These are phyloP conservation scores for Agaricales sp. DNA, from an alignment of 1,284 basidiomycete species.

Conservation along the genomic window DNA sequence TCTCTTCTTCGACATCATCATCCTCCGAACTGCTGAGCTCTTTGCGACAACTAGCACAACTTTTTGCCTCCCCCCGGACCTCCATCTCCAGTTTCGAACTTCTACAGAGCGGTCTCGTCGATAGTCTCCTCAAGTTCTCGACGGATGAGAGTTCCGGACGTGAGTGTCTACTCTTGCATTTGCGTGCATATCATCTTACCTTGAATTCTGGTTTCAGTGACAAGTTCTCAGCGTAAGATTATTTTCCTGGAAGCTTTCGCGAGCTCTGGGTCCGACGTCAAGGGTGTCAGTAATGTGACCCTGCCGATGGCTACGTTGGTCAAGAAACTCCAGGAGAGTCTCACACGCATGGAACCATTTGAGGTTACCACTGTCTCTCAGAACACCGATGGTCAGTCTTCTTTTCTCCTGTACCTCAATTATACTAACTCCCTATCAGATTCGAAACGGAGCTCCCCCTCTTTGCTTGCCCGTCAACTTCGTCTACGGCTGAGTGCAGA, in stretches of 20 bases:
- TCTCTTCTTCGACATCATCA: slow-evolving; percentile 44
- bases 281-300: slow-evolving; percentile 30
- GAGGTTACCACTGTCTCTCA: slow-evolving; percentile 84
- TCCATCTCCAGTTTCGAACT: slow-evolving; percentile 95
- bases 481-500: slow-evolving; percentile 82
- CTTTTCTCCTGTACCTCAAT: slow-evolving; percentile 2
- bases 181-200: slow-evolving; percentile 5
- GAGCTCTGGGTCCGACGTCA: slow-evolving; percentile 17
- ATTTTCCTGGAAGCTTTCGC: slow-evolving; percentile 70
- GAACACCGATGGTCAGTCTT: slow-evolving; percentile 51
- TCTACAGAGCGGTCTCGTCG: slow-evolving; percentile 87
- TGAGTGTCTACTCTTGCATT: slow-evolving; percentile 23
- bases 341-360: slow-evolving; percentile 90
- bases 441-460: slow-evolving; percentile 78
- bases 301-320: slow-evolving; percentile 76
- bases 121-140: slow-evolving; percentile 77
- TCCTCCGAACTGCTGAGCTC: slow-evolving; percentile 59
- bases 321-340: slow-evolving; percentile 88
- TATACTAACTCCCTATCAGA: slow-evolving; percentile 31
- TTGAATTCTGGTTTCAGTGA: slow-evolving; percentile 28
- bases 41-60: slow-evolving; percentile 61
- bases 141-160: slow-evolving; percentile 53
- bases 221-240: slow-evolving; percentile 49
- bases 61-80: slow-evolving; percentile 70
- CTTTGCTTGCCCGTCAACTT: slow-evolving; percentile 79